phyloP scores from a whole-genome alignment of 2,329 filamentous ascomycete genomes.

The Simplicillium aogashimaense region DNA sequence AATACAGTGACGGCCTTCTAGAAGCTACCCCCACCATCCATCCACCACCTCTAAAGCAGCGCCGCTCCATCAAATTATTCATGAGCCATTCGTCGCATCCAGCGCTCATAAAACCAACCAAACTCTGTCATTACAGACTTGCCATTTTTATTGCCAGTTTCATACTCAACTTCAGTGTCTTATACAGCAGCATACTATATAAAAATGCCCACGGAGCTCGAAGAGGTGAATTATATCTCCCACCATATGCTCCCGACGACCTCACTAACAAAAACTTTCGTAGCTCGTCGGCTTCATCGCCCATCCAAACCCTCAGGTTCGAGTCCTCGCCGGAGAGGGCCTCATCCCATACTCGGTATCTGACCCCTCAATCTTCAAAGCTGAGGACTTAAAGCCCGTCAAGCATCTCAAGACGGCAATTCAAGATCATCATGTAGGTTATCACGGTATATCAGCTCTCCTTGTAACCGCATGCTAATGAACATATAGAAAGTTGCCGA shows the following conservation, averaged over 20 bases:
- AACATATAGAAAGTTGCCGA: conserved; percentile 74
- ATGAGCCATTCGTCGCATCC: conserved; percentile 1
- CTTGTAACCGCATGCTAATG: conserved; percentile 28
- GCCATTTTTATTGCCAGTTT: too few relatives aligned
- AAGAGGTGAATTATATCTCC: conserved; percentile 48
- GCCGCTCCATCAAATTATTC: conserved; percentile 5
- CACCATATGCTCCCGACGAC: background rate
- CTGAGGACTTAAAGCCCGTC: conserved; percentile 64
- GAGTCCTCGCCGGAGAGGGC: conserved; percentile 76
- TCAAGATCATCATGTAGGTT: conserved; percentile 67
- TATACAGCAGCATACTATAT: too few relatives aligned
- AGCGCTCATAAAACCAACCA: background rate
- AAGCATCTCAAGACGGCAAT: conserved; percentile 81
- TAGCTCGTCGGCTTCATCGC: conserved; percentile 93
- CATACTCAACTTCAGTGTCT: conserved; percentile 7
- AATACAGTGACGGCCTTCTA: conserved; percentile 2
- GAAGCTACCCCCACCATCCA: conserved; percentile 2
- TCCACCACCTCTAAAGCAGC: conserved; percentile 5
- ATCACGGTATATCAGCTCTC: background rate
- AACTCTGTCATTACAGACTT: too few relatives aligned
- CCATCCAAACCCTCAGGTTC: conserved; percentile 83
- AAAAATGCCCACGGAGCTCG: conserved; percentile 64
- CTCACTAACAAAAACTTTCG: conserved; percentile 5
- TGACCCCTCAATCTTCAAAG: conserved; percentile 76
- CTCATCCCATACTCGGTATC: conserved; percentile 71